These are phyloP conservation scores for Fusarium sublunatum DNA, from an alignment of 2,329 filamentous ascomycete genomes.

Conservation along the genomic window DNA sequence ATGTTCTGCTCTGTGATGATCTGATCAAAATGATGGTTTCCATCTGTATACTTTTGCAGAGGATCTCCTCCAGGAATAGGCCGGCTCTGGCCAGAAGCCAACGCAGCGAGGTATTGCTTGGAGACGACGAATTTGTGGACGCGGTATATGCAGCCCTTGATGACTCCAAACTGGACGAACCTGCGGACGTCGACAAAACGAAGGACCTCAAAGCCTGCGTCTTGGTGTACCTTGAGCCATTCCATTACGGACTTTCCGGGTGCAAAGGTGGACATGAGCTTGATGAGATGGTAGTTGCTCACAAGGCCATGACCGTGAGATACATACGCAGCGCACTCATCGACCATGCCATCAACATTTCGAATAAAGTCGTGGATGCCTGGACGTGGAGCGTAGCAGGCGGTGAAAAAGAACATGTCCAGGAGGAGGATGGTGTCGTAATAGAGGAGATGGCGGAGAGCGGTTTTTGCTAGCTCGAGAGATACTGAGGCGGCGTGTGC, in stretches of 20 bases:
- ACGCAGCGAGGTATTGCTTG: slow-evolving; percentile 67
- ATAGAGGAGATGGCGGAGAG: slow-evolving; percentile 89
- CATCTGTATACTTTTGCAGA: slow-evolving; percentile 77
- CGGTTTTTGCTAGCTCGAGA: slow-evolving; percentile 84
- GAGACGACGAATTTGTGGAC: slow-evolving; percentile 90
- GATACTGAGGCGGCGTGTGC: slow-evolving; percentile 87
- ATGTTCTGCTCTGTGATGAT: slow-evolving; percentile 81
- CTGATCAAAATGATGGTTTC: slow-evolving; percentile 81
- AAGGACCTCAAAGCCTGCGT: slow-evolving; percentile 72
- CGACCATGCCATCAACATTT: slow-evolving; percentile 78
- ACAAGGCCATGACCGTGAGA: slow-evolving; percentile 61
- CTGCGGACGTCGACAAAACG: slow-evolving; percentile 86
- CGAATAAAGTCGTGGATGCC: slow-evolving; percentile 83
- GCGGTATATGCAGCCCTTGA: slow-evolving; percentile 93
- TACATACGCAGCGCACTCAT: slow-evolving; percentile 90
- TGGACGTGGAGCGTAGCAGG: slow-evolving; percentile 85
- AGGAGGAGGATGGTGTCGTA: slow-evolving; percentile 91
- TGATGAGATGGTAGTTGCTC: slow-evolving; percentile 75
- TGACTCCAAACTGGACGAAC: slow-evolving; percentile 94
- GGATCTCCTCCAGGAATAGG: slow-evolving; percentile 58
- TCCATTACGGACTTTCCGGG: slow-evolving; percentile 87
- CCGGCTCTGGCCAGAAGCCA: slow-evolving; percentile 65
- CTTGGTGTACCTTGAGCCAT: slow-evolving; percentile 82
- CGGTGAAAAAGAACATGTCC: slow-evolving; percentile 94
- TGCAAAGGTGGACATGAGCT: slow-evolving; percentile 85